These are phyloP conservation scores for Gaultheria prostrata DNA, from an alignment of 148 eudicot genomes.

Conservation along the genomic window DNA sequence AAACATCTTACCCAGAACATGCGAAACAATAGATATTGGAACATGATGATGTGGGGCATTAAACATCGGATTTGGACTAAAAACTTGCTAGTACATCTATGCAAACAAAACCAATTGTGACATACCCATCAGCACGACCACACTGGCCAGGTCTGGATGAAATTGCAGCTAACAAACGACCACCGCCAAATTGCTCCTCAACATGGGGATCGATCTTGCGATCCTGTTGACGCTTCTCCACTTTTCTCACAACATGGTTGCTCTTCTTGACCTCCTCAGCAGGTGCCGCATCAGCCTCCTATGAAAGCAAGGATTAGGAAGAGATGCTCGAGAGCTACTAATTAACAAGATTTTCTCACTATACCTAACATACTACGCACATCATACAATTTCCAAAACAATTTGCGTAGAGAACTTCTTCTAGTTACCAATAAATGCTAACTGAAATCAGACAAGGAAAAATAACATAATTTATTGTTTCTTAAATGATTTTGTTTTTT, in stretches of 20 bases:
- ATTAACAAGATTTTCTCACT: neutral
- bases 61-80: neutral
- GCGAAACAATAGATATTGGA: neutral
- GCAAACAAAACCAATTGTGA: neutral
- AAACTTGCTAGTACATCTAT: neutral
- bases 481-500: neutral
- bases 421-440: neutral
- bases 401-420: neutral
- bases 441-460: neutral
- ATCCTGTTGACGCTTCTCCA: conserved; percentile 44
- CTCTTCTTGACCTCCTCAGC: conserved; percentile 46
- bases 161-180: conserved; percentile 46
- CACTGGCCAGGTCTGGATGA: conserved; percentile 55
- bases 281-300: conserved; percentile 31
- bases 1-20: no score
- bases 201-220: conserved; percentile 43
- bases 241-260: conserved; percentile 38
- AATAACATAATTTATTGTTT: neutral
- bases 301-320: neutral
- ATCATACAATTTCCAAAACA: neutral
- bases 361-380: neutral
- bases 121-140: conserved; percentile 51
- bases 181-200: conserved; percentile 50
- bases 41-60: neutral
- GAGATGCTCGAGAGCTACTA: neutral